phyloP scores from a whole-genome alignment of 495 filamentous ascomycete species.

The Podospora tetraspora region DNA sequence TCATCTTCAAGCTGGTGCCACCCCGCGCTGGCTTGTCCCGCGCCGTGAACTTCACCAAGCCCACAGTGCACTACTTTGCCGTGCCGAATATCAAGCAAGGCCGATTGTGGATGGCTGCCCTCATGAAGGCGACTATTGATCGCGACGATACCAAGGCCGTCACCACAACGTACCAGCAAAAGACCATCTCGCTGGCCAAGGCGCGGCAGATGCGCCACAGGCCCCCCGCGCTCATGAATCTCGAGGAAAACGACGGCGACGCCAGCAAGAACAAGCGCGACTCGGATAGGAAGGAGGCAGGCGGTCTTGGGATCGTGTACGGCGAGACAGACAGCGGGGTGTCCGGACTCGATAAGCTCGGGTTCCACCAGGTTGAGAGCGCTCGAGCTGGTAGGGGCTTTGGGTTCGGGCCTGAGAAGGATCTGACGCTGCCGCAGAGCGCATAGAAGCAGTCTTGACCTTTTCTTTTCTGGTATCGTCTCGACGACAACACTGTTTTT shows the following conservation, averaged over 20 bases:
- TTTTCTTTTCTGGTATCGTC: neutral
- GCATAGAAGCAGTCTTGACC: conserved; percentile 27
- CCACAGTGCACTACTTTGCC: conserved; percentile 94
- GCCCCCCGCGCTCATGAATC: conserved; percentile 78
- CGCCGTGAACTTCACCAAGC: conserved; percentile 94
- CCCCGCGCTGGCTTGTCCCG: conserved; percentile 82
- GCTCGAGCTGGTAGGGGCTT: conserved; percentile 27
- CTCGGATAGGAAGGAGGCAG: conserved; percentile 17
- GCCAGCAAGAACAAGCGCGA: conserved; percentile 16
- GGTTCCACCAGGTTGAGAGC: conserved; percentile 36
- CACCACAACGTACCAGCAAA: conserved; percentile 88
- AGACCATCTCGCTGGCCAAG: conserved; percentile 84
- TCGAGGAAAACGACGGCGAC: conserved; percentile 50
- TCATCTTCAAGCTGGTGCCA: conserved; percentile 97
- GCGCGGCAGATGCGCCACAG: conserved; percentile 76
- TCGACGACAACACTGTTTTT: neutral
- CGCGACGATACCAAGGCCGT: conserved; percentile 74
- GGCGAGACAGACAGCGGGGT: conserved; percentile 48
- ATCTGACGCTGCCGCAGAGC: conserved; percentile 35
- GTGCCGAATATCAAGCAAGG: conserved; percentile 85
- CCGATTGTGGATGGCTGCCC: conserved; percentile 93
- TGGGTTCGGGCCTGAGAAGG: conserved; percentile 32
- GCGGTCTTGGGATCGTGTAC: conserved; percentile 47
- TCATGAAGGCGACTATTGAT: conserved; percentile 99
- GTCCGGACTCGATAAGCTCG: conserved; percentile 44